Percentiles rank a stretch among this genome's conserved stretches.
phyloP scores from a whole-genome alignment of 257 asterid species.

The Avicennia marina region DNA sequence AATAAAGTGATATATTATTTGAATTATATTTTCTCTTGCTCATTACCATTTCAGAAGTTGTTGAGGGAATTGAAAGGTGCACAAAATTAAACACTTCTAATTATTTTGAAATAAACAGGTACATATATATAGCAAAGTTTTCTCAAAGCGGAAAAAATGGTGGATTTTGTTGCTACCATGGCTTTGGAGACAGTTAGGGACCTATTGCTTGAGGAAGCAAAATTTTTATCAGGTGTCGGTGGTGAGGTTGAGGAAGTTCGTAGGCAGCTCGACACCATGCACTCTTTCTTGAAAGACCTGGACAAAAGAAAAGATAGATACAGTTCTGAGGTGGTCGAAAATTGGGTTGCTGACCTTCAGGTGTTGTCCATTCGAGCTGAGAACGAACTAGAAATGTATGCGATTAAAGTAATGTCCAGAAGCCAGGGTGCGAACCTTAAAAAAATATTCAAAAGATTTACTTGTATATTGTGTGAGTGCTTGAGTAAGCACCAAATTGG shows the following conservation, averaged over 20 bases:
- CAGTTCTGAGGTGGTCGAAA: background rate
- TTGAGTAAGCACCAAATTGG: background rate
- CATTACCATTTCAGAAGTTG: no score
- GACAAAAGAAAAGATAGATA: background rate
- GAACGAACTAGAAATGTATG: background rate
- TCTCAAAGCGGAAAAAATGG: no score
- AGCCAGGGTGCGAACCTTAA: background rate
- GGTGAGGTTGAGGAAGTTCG: background rate
- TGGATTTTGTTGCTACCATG: no score
- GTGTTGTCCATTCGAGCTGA: background rate
- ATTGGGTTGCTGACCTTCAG: background rate
- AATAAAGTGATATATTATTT: no score
- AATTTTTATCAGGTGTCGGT: background rate
- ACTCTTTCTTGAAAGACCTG: background rate
- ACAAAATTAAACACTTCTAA: no score
- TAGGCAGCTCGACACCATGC: background rate
- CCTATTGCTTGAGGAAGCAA: background rate
- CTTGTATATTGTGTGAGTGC: background rate
- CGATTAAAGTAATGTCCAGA: background rate
- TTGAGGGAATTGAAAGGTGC: no score
- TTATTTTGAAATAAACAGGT: no score
- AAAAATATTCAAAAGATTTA: background rate
- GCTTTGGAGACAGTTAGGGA: background rate
- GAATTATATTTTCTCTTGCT: no score
- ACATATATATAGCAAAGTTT: no score